Base-by-base conservation (phyloP, 805 yeast genomes). In the Hermanozyma aechmeae region DNA sequence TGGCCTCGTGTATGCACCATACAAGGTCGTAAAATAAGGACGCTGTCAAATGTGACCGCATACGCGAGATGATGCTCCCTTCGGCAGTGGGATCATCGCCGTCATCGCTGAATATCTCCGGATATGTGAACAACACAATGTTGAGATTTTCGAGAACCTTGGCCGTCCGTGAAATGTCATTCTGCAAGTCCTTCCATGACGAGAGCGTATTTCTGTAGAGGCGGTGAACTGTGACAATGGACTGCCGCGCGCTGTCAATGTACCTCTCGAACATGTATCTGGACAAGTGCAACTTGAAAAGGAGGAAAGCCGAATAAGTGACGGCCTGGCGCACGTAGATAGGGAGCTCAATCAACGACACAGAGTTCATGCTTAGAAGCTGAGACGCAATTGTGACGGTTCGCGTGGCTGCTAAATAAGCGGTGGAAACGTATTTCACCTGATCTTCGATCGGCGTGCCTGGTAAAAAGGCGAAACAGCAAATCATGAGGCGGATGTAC, bases 1-100 rank as follows among this genome's bases (percentile, higher is more conserved):
- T 67, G 1, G 95, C 96, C 48, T 87, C 96, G 53, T 87, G 96
- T 27, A 87, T 79, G 51, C 94, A 81, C 86, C 95, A 86, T 9
- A 87, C 89, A 29, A 87, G 64, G 53, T 87, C 96, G 49, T 87
- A 87, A 45, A 87, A 87, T 29, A 87, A 55, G 0, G 96, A 85
- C 1, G 92, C 95, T 0, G 96, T 81, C 42, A 87, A 63, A 53
- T 87, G 96, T 0, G 95, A 83, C 45, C 96, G 69, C 93, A 87
- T 87, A 34, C 87, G 67, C 3, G 82, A 71, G 27, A 87, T 82
- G 17, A 87, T 81, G 21, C 65, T 57, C 5, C 61, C 59, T 11
- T 45, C 48, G 1, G 40, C 40, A 15, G 37, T 41, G 4, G 36
- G 35, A 13, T 40, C 29, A n/a, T 73, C 76, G 8, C 75, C 68